These are phyloP conservation scores for Trichoderma sp. DNA, from an alignment of 2,329 filamentous ascomycete genomes.

Conservation along the genomic window DNA sequence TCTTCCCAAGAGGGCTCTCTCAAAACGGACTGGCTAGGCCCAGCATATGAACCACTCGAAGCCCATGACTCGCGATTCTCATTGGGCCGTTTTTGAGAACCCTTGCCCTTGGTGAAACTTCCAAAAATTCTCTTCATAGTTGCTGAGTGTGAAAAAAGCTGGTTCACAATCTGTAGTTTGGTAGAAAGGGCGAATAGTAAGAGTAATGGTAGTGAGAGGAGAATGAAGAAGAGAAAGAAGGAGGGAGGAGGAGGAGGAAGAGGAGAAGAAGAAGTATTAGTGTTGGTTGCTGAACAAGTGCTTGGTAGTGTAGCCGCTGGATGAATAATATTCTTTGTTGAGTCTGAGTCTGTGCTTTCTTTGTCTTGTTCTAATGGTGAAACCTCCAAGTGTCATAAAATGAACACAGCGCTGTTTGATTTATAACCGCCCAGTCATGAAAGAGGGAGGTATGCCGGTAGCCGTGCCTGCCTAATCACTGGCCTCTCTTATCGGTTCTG, in stretches of 20 bases:
- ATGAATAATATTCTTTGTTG: background rate
- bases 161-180: background rate
- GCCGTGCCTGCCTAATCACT: background rate
- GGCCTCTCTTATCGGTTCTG: too few species aligned
- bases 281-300: background rate
- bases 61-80: background rate
- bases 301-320: background rate
- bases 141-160: background rate
- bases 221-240: background rate
- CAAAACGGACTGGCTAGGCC: background rate
- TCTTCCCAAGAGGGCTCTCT: background rate
- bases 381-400: background rate
- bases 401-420: background rate
- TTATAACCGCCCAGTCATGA: background rate
- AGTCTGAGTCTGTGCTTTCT: background rate
- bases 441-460: conserved; percentile 31
- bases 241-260: background rate
- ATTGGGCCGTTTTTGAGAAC: background rate
- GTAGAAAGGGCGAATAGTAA: background rate
- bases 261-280: background rate
- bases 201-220: background rate
- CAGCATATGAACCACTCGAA: background rate
- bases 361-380: background rate
- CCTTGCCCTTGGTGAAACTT: background rate
- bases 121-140: background rate